Base-by-base conservation (phyloP, 2,329 filamentous ascomycete species). In the Fulvia fulva region DNA sequence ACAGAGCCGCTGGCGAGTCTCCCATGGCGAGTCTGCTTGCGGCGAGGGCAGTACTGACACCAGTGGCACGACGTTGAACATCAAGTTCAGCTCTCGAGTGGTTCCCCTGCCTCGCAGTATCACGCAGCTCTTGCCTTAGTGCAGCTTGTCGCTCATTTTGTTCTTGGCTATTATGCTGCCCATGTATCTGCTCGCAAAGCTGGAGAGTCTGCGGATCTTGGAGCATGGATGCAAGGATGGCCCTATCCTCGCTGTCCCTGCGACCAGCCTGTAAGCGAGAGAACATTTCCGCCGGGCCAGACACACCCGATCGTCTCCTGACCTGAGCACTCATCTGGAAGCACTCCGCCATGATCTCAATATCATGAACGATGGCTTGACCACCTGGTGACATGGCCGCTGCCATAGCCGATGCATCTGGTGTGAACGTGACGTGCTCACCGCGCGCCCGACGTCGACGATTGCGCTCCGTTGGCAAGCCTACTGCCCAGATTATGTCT, bases 321-420 rank as follows among this genome's bases (percentile, higher is more conserved):
- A 72, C 41, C 25, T 64, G 59, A 8, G 63, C 58, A 32, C 67
- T 70, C 63, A 66, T 68, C 46, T 68, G 64, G 53, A 67, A 72
- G 9, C 62, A 63, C 26, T 71, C 67, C 4, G 68, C 68, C 67
- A 71, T 68, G 37, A 68, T 47, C 46, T 72, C 70, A 23, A 67
- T 59, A 32, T 68, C 63, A 47, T 67, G 62, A 5, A 65, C 51
- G 3, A 62, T 54, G 51, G 56, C 41, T 2, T 58, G 55, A 3
- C 58, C 57, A 4, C 14, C 19, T 14, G 37, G 37, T n/a, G 37
- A 16, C 37, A 41, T n/a, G 14, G 51, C 51, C 11, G 25, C 43
- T 19, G 60, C 56, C 41, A 59, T 54, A 5, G 61, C 56, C 14
- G 51, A 51, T n/a, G 60, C 57, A 30, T 63, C 56, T 8, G 60